Conservation (phyloP, 2,329 filamentous ascomycete species). For the Phaeosphaeria sp. region DNA sequence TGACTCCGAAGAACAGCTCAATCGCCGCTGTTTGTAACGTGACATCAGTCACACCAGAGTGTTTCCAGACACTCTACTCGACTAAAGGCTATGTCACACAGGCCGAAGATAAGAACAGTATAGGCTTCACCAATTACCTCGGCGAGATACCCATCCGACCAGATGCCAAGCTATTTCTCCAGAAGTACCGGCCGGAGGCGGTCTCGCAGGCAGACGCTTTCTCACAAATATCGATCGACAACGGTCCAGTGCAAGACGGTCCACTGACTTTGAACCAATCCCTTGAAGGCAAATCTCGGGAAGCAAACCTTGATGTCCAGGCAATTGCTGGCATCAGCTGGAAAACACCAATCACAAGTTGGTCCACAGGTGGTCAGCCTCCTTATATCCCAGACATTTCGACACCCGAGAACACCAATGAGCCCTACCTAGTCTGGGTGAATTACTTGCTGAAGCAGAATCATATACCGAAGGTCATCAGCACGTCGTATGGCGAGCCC, state of each 20-base stretch:
- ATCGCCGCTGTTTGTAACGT: conserved; percentile 57
- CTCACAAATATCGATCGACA: conserved; percentile 63
- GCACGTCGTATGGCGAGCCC: conserved; percentile 70
- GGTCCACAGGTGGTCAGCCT: conserved; percentile 65
- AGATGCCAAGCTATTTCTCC: conserved; percentile 65
- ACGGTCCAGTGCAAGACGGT: conserved; percentile 58
- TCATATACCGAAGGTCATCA: conserved; percentile 67
- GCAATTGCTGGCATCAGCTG: conserved; percentile 64
- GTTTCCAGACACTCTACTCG: conserved; percentile 61
- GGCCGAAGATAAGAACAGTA: conserved; percentile 51
- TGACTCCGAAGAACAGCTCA: conserved; percentile 35
- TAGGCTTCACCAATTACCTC: conserved; percentile 59
- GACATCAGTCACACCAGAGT: conserved; percentile 59
- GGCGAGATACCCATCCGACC: conserved; percentile 59
- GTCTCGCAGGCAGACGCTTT: conserved; percentile 60
- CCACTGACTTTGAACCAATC: conserved; percentile 43
- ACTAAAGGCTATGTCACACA: conserved; percentile 60
- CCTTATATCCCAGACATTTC: conserved; percentile 59
- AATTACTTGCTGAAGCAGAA: conserved; percentile 63
- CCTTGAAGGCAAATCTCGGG: conserved; percentile 49
- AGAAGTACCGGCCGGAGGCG: conserved; percentile 59
- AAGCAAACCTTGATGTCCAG: conserved; percentile 71
- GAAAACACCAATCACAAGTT: conserved; percentile 63
- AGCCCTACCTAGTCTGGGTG: conserved; percentile 71
- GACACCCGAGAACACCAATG: conserved; percentile 63